Percentiles rank a stretch among this genome's conserved stretches.
Evolutionary conservation across 1,139 yeast species (phyloP).

Genomic region (Scheffersomyces parashehatae): DNA sequence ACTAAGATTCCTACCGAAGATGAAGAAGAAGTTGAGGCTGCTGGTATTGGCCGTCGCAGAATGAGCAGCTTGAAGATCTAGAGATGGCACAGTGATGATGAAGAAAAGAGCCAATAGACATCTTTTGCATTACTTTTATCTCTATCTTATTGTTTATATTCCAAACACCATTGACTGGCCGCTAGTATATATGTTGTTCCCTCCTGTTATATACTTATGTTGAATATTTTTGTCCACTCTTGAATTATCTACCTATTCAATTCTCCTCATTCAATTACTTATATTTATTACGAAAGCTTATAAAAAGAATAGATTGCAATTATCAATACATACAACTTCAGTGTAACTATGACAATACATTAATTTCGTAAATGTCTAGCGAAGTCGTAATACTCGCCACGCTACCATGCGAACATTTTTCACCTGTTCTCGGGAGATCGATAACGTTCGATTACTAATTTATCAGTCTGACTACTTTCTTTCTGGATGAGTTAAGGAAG

Average conservation of each 20-base stretch:
- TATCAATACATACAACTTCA: too few relatives aligned
- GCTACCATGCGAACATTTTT: too few relatives aligned
- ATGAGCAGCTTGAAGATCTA: conserved; percentile 44
- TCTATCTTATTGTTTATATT: neutral
- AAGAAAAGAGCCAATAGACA: neutral
- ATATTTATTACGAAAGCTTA: too few relatives aligned
- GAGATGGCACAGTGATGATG: conserved; percentile 1
- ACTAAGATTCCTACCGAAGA: conserved; percentile 39
- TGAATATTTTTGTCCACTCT: neutral
- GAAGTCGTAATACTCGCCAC: too few relatives aligned
- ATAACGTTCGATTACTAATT: too few relatives aligned
- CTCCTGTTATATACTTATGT: too few relatives aligned
- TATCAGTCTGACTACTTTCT: too few relatives aligned
- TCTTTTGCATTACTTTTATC: conserved; percentile 1
- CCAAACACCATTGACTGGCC: neutral
- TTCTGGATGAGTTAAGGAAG: too few relatives aligned
- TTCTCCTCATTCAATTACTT: neutral
- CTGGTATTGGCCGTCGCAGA: conserved; percentile 25
- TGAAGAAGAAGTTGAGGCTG: conserved; percentile 13
- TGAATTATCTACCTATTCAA: neutral
- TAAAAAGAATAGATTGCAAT: too few relatives aligned
- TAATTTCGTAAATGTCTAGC: too few relatives aligned
- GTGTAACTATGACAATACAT: too few relatives aligned
- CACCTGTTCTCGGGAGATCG: too few relatives aligned
- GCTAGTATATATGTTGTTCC: neutral